phyloP scores from a whole-genome alignment of 495 filamentous ascomycete species.

The Tuber indicum region DNA sequence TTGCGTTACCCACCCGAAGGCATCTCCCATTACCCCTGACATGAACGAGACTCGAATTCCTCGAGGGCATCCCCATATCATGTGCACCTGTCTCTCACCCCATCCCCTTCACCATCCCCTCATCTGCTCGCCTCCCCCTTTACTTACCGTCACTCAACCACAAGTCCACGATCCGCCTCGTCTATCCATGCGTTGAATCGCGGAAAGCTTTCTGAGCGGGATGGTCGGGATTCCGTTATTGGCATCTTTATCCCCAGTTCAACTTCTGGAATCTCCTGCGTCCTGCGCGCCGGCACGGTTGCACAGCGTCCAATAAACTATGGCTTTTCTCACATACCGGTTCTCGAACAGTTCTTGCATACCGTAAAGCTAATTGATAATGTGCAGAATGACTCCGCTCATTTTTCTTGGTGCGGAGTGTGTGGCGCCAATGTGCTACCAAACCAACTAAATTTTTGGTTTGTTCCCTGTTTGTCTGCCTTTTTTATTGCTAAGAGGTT shows the following conservation, averaged over 20 bases:
- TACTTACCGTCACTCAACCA: not conserved
- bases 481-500: not conserved
- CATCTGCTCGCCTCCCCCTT: not conserved
- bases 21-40: not conserved
- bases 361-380: not conserved
- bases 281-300: not conserved
- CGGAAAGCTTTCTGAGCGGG: not conserved
- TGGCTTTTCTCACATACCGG: not conserved
- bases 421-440: not conserved
- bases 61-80: not conserved
- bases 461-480: not conserved
- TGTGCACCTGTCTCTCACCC: not conserved
- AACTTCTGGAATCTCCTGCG: not conserved
- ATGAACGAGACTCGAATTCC: not conserved
- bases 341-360: not conserved
- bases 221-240: not conserved
- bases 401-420: not conserved
- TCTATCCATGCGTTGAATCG: not conserved
- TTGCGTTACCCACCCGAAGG: not conserved
- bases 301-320: not conserved
- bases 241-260: not conserved
- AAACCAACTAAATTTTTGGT: not conserved
- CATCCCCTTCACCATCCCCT: not conserved
- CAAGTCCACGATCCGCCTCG: not conserved
- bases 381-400: not conserved